phyloP scores from a whole-genome alignment of 768 basidiomycete species.

The Podaxis sp. region DNA sequence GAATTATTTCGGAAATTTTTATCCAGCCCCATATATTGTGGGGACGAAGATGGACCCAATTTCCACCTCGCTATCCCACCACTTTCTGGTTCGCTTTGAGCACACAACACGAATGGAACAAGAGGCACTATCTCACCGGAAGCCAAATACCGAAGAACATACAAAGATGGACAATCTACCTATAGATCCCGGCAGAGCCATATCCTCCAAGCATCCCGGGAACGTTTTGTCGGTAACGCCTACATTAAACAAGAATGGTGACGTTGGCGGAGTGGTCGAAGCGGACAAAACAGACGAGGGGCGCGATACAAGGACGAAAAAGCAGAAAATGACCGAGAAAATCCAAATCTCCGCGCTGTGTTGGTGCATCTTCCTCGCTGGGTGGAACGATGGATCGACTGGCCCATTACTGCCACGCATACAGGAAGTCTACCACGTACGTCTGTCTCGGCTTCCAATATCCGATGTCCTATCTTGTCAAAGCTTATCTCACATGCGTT shows the following conservation, averaged over 20 bases:
- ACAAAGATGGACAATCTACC: neutral
- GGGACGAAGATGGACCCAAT: too few species aligned
- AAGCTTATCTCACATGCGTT: neutral
- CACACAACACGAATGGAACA: neutral
- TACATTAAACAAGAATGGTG: neutral
- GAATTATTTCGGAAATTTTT: too few species aligned
- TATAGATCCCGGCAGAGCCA: too few species aligned
- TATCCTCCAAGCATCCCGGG: neutral
- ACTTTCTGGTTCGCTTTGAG: too few species aligned
- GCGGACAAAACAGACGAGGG: neutral
- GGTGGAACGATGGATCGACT: slow-evolving; percentile 78
- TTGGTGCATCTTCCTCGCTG: slow-evolving; percentile 57
- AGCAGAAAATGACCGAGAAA: slow-evolving; percentile 24
- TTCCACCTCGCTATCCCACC: too few species aligned
- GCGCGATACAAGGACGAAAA: slow-evolving; percentile 17
- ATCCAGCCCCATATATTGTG: too few species aligned
- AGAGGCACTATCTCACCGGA: neutral
- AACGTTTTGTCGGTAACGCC: neutral
- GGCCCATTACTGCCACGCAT: slow-evolving; percentile 77
- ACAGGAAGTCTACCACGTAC: slow-evolving; percentile 53
- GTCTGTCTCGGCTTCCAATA: neutral
- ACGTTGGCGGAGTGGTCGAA: neutral
- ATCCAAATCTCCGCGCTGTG: slow-evolving; percentile 59
- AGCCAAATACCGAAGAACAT: neutral
- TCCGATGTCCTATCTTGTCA: neutral